Conservation (phyloP, 2,329 filamentous ascomycete species). For the Aspergillus ruber region DNA sequence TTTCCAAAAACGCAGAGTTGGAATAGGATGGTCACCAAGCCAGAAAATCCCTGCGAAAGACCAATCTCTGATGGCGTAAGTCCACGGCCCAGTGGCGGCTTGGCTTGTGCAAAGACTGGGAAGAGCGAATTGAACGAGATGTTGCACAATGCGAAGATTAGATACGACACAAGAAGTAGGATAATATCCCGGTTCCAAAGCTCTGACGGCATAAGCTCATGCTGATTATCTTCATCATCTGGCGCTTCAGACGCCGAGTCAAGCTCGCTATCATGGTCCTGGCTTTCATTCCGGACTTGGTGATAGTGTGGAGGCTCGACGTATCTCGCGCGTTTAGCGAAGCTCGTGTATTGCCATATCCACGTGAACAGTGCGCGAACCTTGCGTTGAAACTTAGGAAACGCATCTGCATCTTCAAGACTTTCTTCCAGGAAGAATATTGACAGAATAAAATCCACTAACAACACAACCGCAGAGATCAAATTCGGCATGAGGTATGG, state of each 20-base stretch:
- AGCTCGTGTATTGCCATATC: constrained; percentile 63
- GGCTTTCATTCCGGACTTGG: constrained; percentile 19
- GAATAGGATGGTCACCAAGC: constrained; percentile 78
- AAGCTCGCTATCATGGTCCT: constrained; percentile 38
- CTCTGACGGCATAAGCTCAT: constrained; percentile 49
- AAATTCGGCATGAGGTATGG: constrained; percentile 85
- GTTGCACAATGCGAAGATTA: constrained; percentile 90
- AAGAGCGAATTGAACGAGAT: constrained; percentile 94
- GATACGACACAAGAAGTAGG: constrained; percentile 73
- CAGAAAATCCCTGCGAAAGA: constrained; percentile 75
- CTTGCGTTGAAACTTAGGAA: constrained; percentile 55
- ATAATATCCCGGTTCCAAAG: constrained; percentile 76
- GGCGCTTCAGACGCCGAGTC: constrained; percentile 39
- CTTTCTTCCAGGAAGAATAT: constrained; percentile 84
- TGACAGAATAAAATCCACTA: constrained; percentile 65
- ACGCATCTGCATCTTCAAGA: constrained; percentile 57
- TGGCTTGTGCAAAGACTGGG: constrained; percentile 78
- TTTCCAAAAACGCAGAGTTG: constrained; percentile 79
- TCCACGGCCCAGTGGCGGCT: constrained; percentile 67
- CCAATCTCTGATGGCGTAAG: constrained; percentile 77
- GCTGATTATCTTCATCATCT: constrained; percentile 34
- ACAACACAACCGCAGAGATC: constrained; percentile 64
- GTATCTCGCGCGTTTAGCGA: constrained; percentile 53
- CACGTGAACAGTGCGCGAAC: constrained; percentile 58
- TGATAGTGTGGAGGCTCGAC: constrained; percentile 36